These are phyloP conservation scores for Glonium stellatum DNA, from an alignment of 495 filamentous ascomycete species.

Conservation along the genomic window DNA sequence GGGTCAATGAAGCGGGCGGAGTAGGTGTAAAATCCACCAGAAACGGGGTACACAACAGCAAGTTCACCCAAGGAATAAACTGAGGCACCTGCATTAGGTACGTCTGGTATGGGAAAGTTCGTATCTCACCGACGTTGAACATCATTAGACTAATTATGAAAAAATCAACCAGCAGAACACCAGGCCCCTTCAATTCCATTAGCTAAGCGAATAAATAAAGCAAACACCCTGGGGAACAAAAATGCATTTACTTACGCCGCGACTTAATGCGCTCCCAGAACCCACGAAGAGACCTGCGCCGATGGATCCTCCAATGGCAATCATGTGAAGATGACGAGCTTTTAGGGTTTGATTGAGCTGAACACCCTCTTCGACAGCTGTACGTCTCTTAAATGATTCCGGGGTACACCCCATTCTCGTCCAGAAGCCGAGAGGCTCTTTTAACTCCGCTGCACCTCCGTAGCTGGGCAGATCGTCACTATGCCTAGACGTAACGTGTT, in stretches of 20 bases:
- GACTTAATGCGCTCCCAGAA: slow-evolving; percentile 46
- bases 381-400: no score
- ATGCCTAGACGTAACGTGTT: no score
- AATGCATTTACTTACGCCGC: slow-evolving; percentile 47
- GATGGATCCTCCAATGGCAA: slow-evolving; percentile 49
- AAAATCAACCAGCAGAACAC: slow-evolving; percentile 6
- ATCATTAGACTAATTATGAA: slow-evolving; percentile 14
- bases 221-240: slow-evolving; percentile 41
- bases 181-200: slow-evolving; percentile 7
- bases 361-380: no score
- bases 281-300: slow-evolving; percentile 55
- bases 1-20: slow-evolving; percentile 29
- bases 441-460: no score
- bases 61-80: slow-evolving; percentile 44
- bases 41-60: slow-evolving; percentile 37
- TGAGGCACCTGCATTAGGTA: slow-evolving; percentile 22
- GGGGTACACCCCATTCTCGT: no score
- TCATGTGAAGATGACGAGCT: slow-evolving; percentile 48
- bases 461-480: no score
- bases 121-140: slow-evolving; percentile 28
- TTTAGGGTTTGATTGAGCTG: slow-evolving; percentile 34
- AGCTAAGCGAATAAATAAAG: slow-evolving; percentile 25
- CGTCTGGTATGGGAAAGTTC: slow-evolving; percentile 8
- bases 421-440: no score
- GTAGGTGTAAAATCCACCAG: slow-evolving; percentile 31